A percentile compares a stretch with the other conserved stretches of the same genome.
Conservation (phyloP, 805 yeast species). For the Candida ponderosae region DNA sequence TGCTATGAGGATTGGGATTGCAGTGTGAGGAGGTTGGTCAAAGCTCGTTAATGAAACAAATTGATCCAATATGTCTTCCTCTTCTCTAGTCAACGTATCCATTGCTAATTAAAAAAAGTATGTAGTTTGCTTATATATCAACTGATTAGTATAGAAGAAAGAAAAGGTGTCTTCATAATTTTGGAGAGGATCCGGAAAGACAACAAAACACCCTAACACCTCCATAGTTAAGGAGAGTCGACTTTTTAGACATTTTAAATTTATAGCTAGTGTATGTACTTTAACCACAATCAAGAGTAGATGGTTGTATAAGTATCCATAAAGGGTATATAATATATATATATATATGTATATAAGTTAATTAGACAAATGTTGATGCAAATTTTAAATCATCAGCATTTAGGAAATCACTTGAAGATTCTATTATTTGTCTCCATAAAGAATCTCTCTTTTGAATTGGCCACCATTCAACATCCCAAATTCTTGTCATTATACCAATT, state of each 20-base stretch:
- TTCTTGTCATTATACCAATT: slow-evolving; percentile 45
- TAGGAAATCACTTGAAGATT: slow-evolving; percentile 47
- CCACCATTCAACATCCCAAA: slow-evolving; percentile 75
- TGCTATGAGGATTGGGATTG: slow-evolving; percentile 15
- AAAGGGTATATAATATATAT: no score
- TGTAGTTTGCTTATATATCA: no score
- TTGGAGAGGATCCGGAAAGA: no score
- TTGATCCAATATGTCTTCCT: slow-evolving; percentile 7
- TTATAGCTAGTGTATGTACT: no score
- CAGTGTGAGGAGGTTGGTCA: slow-evolving; percentile 12
- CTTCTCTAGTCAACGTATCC: slow-evolving; percentile 11
- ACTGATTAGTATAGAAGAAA: no score
- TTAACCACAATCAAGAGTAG: no score
- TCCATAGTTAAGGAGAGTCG: no score
- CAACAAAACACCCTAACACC: no score
- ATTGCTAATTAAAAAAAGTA: not conserved
- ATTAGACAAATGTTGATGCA: slow-evolving; percentile 11
- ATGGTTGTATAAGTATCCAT: no score
- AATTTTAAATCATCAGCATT: slow-evolving; percentile 59
- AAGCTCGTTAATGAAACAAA: slow-evolving; percentile 13
- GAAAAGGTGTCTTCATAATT: no score
- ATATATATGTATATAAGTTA: no score
- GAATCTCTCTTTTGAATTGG: slow-evolving; percentile 39
- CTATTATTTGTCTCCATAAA: slow-evolving; percentile 43
- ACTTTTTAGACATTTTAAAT: not conserved